Conservation (phyloP, 208 protist genomes). For the Balamuthia mandrillaris region DNA sequence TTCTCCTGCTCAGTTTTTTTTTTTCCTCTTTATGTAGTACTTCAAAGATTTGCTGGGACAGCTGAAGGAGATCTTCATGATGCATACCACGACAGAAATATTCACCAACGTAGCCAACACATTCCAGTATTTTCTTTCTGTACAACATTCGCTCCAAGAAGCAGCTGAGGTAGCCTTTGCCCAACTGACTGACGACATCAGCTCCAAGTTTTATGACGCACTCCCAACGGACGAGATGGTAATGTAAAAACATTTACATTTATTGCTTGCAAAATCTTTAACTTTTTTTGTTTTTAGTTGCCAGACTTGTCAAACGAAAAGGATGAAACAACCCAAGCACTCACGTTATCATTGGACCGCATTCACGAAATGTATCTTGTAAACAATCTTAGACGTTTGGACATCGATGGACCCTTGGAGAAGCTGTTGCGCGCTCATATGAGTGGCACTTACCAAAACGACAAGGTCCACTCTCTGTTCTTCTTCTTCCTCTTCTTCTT, state of each 20-base stretch:
- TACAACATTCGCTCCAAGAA: constrained; percentile 10
- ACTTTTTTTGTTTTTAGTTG: not conserved
- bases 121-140: not conserved
- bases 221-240: not conserved
- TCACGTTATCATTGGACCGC: no score
- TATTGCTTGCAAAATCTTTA: not conserved
- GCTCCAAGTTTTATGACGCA: not conserved
- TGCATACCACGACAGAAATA: not conserved
- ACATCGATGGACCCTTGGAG: not conserved
- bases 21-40: not conserved
- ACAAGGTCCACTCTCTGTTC: not conserved
- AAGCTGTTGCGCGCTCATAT: not conserved
- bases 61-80: constrained; percentile 25
- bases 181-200: constrained; percentile 20
- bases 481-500: not conserved
- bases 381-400: no score
- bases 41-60: constrained; percentile 7
- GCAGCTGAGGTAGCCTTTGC: constrained; percentile 6
- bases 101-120: not conserved
- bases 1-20: not conserved
- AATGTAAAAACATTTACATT: not conserved
- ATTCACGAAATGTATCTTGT: no score
- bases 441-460: not conserved
- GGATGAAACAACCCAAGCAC: not conserved
- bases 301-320: not conserved